Evolutionary conservation across 1,139 yeast genomes (phyloP).

Genomic region (Pichia sp.): DNA sequence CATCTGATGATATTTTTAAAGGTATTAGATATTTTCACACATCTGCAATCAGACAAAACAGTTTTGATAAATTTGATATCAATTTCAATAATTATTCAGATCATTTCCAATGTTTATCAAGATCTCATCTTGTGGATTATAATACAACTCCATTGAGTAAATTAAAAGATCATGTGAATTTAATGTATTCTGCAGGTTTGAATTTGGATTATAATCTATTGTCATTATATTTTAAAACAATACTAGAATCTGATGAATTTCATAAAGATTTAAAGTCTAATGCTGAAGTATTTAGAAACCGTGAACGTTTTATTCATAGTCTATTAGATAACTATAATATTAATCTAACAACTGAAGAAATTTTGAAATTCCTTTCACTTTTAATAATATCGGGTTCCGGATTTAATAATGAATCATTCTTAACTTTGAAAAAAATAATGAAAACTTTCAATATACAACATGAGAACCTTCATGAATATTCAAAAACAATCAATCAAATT

Average conservation of each 20-base stretch:
- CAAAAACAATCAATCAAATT: conserved; percentile 22
- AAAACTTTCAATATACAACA: conserved; percentile 14
- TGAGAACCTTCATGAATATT: conserved; percentile 6
- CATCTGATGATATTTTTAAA: conserved; percentile 40
- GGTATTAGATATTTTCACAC: conserved; percentile 44
- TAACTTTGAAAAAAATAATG: conserved; percentile 12
- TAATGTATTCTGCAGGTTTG: conserved; percentile 26
- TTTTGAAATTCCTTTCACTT: conserved; percentile 21
- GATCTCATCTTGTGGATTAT: conserved; percentile 19
- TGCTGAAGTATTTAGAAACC: conserved; percentile 15
- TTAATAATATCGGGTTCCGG: conserved; percentile 24
- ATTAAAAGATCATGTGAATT: conserved; percentile 20
- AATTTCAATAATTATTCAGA: conserved; percentile 19
- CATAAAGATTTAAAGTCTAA: conserved; percentile 10
- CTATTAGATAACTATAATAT: conserved; percentile 20
- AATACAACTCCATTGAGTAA: conserved; percentile 15
- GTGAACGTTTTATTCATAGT: conserved; percentile 16
- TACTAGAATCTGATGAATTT: conserved; percentile 26
- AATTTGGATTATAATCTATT: conserved; percentile 20
- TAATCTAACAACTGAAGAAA: conserved; percentile 14
- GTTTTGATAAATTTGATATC: conserved; percentile 15
- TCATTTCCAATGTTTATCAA: conserved; percentile 25
- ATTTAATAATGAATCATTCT: conserved; percentile 20
- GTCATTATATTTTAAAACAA: conserved; percentile 17
- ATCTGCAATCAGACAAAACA: background rate